Base-by-base conservation (phyloP, 2,329 filamentous ascomycete genomes). In the Sordariomycetes sp. region DNA sequence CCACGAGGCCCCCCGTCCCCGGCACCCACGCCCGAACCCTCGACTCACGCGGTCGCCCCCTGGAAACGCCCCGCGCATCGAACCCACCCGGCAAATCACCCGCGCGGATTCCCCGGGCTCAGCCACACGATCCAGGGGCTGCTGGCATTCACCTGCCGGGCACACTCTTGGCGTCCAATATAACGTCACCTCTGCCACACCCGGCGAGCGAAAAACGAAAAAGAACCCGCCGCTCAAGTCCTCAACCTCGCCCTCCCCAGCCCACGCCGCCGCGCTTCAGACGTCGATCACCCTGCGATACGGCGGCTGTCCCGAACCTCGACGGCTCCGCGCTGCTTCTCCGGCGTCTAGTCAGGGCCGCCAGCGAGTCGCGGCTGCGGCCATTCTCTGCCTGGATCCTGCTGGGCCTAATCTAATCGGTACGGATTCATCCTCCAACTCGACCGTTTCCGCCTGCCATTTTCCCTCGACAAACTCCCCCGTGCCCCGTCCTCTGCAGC, bases 391-490 rank as follows among this genome's bases (percentile, higher is more conserved):
- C 51, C 24, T 13, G 55, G 55, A 17, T 36, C 42, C 34, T 28
- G 55, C 25, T 48, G 24, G 55, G 22, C 55, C 34, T 45, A 57
- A 57, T 57, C 55, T 57, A 57, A 57, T 50, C 45, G 45, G 45
- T 50, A 50, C 22, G 45, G 45, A 20, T 24, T 22, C 22, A 7
- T 22, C 22, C 45, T 50, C 45, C 45, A 50, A 35, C 48, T 36
- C 56, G 20, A 52, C 55, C 53, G 12, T 12, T 34, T 50, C 24
- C 32, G 35, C 32, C 25, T 24, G 25, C 35, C 22, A 32, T 39
- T 58, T 53, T 52, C 39, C 28, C 28, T 53, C 17, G 20, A 36
- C 35, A 39, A 50, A n/a, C 39, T 54, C 52, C 42, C 56, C 42
- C 58, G 50, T 52, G 39, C n/a, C 45, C 45, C 10, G 28, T 32